These are phyloP conservation scores for Nidularia pulvinata DNA, from an alignment of 768 basidiomycete genomes.

Conservation along the genomic window DNA sequence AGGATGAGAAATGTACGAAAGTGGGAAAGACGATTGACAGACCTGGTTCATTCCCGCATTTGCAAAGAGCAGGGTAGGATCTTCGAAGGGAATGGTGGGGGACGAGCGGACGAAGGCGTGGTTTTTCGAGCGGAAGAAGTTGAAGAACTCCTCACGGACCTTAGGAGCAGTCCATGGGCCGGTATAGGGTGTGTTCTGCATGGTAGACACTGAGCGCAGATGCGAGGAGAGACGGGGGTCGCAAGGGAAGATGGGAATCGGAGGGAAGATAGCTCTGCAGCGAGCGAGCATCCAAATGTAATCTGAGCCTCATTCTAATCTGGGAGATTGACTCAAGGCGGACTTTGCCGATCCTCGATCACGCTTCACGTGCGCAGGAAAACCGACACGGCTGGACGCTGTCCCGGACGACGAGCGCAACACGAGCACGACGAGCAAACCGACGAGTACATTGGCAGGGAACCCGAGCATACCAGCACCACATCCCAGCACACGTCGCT, in stretches of 20 bases:
- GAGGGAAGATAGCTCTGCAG: conserved; percentile 12
- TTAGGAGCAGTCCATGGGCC: conserved; percentile 77
- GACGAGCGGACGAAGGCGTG: conserved; percentile 94
- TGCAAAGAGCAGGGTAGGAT: conserved; percentile 96
- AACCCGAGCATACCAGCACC: not conserved
- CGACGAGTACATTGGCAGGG: not conserved
- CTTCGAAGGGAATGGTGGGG: conserved; percentile 94
- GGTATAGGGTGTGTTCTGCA: conserved; percentile 31
- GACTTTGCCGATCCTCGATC: not conserved
- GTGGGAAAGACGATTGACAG: conserved; percentile 8
- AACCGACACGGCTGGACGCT: not conserved
- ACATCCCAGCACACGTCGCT: not conserved
- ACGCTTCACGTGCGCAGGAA: not conserved
- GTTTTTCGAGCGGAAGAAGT: conserved; percentile 76
- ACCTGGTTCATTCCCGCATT: conserved; percentile 99
- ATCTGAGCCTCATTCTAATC: not conserved
- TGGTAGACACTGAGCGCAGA: conserved; percentile 16
- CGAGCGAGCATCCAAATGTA: conserved; percentile 12
- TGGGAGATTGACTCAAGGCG: not conserved
- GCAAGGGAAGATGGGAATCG: conserved; percentile 19
- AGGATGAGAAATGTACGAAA: conserved; percentile 2
- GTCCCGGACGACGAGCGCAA: not conserved
- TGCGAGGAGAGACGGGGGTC: conserved; percentile 5
- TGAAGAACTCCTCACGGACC: conserved; percentile 89
- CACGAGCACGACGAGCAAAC: not conserved